Evolutionary conservation across 176 grass and related monocot genomes (phyloP).

Genomic region (Triticum aestivum): DNA sequence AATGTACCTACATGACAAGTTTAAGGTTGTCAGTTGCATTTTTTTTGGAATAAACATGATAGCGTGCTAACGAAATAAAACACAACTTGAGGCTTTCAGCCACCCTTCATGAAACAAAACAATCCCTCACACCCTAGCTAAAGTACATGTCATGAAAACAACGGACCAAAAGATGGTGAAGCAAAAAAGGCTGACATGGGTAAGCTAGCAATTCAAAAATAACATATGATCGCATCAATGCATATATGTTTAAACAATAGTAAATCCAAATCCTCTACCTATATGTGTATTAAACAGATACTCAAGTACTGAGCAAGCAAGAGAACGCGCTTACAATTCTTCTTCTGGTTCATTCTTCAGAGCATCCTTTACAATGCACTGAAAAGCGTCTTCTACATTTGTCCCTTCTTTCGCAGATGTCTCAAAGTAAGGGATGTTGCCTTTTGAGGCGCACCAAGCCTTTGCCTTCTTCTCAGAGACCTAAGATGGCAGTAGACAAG

Average conservation of each 20-base stretch:
- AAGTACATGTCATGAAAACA: not conserved
- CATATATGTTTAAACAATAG: not conserved
- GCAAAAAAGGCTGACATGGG: not conserved
- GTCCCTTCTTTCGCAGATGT: slow-evolving; percentile 86
- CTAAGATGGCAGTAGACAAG: slow-evolving; percentile 37
- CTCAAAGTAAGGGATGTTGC: slow-evolving; percentile 85
- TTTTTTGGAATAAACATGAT: not conserved
- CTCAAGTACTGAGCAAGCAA: not conserved
- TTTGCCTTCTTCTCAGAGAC: slow-evolving; percentile 89
- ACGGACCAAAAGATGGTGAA: not conserved
- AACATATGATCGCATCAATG: not conserved
- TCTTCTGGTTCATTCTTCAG: slow-evolving; percentile 90
- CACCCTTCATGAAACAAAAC: not conserved
- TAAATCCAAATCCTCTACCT: not conserved
- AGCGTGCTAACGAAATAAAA: slow-evolving; percentile 1
- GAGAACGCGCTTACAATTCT: slow-evolving; percentile 58
- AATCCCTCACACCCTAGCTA: not conserved
- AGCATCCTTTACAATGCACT: slow-evolving; percentile 77
- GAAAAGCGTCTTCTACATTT: slow-evolving; percentile 88
- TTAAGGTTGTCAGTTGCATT: slow-evolving; percentile 3
- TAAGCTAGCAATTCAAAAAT: slow-evolving; percentile 22
- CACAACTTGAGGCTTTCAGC: not conserved
- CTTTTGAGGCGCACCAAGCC: slow-evolving; percentile 83
- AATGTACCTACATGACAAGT: slow-evolving; percentile 51
- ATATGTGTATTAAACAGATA: slow-evolving; percentile 8